These are phyloP conservation scores for Colletotrichum sp. DNA, from an alignment of 2,329 filamentous ascomycete genomes.

Conservation along the genomic window DNA sequence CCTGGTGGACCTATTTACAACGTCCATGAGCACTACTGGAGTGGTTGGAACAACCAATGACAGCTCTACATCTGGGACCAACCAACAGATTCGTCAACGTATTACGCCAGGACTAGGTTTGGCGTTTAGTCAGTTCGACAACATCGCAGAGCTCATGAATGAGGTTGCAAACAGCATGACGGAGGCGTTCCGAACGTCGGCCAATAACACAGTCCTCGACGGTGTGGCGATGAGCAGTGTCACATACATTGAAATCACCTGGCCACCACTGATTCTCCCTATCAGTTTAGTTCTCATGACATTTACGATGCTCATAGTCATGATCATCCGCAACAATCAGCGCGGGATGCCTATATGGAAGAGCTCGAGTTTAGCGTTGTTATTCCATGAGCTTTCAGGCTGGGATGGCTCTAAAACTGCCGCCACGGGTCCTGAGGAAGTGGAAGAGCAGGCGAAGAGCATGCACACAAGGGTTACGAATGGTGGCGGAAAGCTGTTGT, in stretches of 20 bases:
- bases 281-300: not conserved
- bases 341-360: not conserved
- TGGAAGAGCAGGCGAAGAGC: not conserved
- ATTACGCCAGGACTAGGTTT: not conserved
- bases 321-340: not conserved
- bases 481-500: not conserved
- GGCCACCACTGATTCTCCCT: not conserved
- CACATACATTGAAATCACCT: not conserved
- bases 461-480: not conserved
- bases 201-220: not conserved
- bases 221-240: not conserved
- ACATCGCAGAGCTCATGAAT: not conserved
- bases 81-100: not conserved
- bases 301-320: not conserved
- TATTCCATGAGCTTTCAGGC: not conserved
- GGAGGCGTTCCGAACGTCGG: not conserved
- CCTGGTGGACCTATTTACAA: not conserved
- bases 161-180: not conserved
- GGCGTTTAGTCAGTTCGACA: not conserved
- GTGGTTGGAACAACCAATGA: not conserved
- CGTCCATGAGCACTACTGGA: not conserved
- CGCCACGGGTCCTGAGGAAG: not conserved
- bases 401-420: not conserved
- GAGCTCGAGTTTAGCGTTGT: not conserved
- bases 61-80: not conserved